Evolutionary conservation across 169 alveolate genomes (phyloP), one percentile per base, ranked within the genome.

Genomic region (Blepharisma undulans): DNA sequence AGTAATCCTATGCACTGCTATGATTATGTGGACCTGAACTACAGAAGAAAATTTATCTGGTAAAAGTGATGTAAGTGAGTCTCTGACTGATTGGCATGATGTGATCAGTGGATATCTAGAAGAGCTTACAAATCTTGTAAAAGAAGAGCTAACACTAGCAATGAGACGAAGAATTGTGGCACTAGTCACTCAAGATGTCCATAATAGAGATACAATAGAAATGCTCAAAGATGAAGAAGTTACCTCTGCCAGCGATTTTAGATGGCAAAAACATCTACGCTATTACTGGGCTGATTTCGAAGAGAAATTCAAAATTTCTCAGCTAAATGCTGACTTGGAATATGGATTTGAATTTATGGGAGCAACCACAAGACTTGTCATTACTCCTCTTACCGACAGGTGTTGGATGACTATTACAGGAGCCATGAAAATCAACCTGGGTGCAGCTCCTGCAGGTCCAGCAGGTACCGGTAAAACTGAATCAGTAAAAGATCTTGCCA

Each of bases 401-500:
- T 98, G 99, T 92, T 98, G 99, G 99, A 96, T 98, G 95, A 98
- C 99, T 72, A 96, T 98, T 85, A 98, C 99, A 22, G 98, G 98
- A 22, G 99, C 98, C 0, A 74, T 97, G 21, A 94, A 95, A 80
- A 94, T 95, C 72, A 95, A 96, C 91, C 92, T 97, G 78, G 98
- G 98, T 29, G 97, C 98, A 3, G 95, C 99, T 30, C 98, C 99
- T n/a, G 99, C 99, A 2, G 99, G 99, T 2, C 99, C 99, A 18
- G 99, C 99, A 6, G 99, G 99, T 5, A 98, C 99, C 3, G 99
- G 99, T 22, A 99, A 99, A 94, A 99, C 99, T 4, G 99, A 99
- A 95, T 95, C 99, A 5, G 98, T 99, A 79, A 99, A 99, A 95
- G 99, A 99, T 95, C 95, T 99, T 90, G 99, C 99, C 27, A 99